Evolutionary conservation across 192 early-diverging fungal species (phyloP), one percentile per base, ranked within the genome.

Genomic region (Backusella parvicylindrica): DNA sequence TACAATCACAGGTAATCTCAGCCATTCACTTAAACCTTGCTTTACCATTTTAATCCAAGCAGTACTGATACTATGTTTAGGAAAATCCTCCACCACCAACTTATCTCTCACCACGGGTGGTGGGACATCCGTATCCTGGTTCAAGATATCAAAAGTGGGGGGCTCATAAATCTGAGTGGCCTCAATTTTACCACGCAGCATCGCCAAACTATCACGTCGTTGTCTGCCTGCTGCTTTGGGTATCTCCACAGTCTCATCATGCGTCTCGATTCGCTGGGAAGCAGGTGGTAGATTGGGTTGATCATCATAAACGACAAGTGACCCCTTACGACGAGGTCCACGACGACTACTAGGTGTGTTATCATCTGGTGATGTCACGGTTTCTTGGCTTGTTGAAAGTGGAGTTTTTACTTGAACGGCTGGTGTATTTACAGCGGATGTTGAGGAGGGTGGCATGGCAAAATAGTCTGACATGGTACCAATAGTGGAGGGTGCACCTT

Each of bases 11-110:
- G 77, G 80, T 12, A 80, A 53, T 53, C 80, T 26, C 82, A 80
- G 32, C 90, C 90, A 91, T 77, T 91, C 90, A 40, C 77, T 80
- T 49, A 91, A 64, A 18, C 90, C 90, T 68, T 91, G 86, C 67
- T 90, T 87, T 8, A 91, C 79, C 88, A 91, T 91, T 68, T 91
- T 91, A 60, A 91, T 91, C 90, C 90, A 91, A 11, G 82, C 83
- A 0, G 89, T 91, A 49, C 84, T 86, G 28, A 91, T 87, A 49
- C 80, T 83, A 6, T 89, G 88, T 11, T 71, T 71, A 11, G 86
- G 86, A 60, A 88, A 91, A 63, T 91, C 90, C 12, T 89, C 89
- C 80, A 91, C 84, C 3, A 81, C 79, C 38, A 91, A 73, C n/a
- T 76, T 70, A 74, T 91, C 90, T 30, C 85, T 53, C 18, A 89